These are phyloP conservation scores for Phytopythium delawarense DNA, from an alignment of 352 stramenopile genomes.

Conservation along the genomic window DNA sequence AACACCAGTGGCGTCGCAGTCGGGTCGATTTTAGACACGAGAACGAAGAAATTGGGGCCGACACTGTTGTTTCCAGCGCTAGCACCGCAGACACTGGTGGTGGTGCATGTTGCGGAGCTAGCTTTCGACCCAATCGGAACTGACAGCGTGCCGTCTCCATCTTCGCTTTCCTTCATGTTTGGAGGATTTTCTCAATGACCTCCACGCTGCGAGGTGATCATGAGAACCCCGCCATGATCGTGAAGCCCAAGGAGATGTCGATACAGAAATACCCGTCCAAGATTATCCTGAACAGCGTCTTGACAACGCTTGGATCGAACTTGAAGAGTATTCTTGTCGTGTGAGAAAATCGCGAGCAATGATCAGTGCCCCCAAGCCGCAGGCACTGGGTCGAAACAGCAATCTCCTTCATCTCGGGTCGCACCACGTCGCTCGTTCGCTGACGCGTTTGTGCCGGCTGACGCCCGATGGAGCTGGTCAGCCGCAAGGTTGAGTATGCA, in stretches of 20 bases:
- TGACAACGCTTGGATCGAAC: background rate
- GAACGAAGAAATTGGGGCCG: conserved; percentile 28
- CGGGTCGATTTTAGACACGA: conserved; percentile 50
- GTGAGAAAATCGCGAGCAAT: background rate
- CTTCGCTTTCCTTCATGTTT: background rate
- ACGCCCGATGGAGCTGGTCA: background rate
- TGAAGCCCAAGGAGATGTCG: background rate
- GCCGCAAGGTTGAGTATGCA: conserved; percentile 1
- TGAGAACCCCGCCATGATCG: background rate
- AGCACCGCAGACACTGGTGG: background rate
- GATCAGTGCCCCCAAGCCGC: background rate
- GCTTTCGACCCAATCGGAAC: background rate
- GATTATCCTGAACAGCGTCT: background rate
- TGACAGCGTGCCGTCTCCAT: background rate
- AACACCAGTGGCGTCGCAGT: conserved; percentile 36
- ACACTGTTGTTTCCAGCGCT: background rate
- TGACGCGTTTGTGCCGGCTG: background rate
- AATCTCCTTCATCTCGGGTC: background rate
- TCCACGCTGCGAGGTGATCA: background rate
- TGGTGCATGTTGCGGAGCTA: background rate
- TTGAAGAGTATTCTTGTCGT: background rate
- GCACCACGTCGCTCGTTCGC: background rate
- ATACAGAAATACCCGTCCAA: conserved; percentile 2
- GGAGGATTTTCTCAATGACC: background rate
- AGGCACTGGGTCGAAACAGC: background rate